Evolutionary conservation across 1,139 yeast species (phyloP).

Genomic region (Taphrina pruni): DNA sequence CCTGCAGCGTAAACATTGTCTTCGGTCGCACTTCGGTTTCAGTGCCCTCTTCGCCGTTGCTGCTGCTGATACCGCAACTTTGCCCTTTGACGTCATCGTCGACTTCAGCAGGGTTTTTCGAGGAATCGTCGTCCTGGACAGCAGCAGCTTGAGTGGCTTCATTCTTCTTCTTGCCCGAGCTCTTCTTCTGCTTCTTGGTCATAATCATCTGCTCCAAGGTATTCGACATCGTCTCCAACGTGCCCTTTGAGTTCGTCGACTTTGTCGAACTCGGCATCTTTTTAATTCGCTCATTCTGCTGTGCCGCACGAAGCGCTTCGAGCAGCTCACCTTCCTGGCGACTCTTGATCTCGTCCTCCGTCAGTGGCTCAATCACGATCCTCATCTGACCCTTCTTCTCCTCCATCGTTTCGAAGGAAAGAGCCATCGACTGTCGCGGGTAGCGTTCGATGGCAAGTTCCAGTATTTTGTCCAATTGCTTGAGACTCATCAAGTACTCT

Average conservation of each 20-base stretch:
- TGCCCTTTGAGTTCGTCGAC: conserved; percentile 24
- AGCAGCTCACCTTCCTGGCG: conserved; percentile 34
- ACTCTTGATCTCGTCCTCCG: conserved; percentile 31
- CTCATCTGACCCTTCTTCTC: conserved; percentile 29
- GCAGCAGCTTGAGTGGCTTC: not conserved
- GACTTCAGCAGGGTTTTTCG: not conserved
- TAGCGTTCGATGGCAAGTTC: conserved; percentile 53
- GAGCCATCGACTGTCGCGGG: conserved; percentile 44
- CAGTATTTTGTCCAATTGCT: conserved; percentile 63
- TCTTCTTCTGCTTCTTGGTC: not conserved
- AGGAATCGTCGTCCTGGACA: not conserved
- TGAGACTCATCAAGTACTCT: conserved; percentile 71
- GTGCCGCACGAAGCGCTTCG: conserved; percentile 34
- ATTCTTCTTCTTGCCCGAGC: not conserved
- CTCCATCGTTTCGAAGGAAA: conserved; percentile 31
- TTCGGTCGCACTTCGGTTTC: conserved; percentile 8
- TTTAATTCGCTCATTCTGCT: conserved; percentile 23
- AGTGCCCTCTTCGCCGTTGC: not conserved
- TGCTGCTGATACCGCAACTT: not conserved
- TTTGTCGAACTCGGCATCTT: conserved; percentile 17
- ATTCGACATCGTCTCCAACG: conserved; percentile 33
- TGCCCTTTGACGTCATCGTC: not conserved
- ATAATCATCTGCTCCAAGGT: conserved; percentile 34
- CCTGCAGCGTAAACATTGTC: conserved; percentile 19
- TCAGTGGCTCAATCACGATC: conserved; percentile 34